Evolutionary conservation across 1,284 basidiomycete genomes (phyloP), one percentile per base, ranked within the genome.

Genomic region (Volvariella volvacea): DNA sequence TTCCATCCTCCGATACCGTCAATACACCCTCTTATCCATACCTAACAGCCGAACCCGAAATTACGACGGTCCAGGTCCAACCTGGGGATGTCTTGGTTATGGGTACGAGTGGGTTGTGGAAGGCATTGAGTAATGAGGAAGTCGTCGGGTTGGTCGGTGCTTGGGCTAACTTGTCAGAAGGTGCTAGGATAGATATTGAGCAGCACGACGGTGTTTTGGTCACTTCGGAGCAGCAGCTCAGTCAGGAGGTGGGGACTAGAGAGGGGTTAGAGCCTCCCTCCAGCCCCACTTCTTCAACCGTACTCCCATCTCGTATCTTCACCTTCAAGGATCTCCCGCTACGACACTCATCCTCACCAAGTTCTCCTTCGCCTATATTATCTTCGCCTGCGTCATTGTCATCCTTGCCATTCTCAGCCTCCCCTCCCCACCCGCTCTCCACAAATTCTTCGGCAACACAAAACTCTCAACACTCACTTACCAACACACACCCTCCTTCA

Each of bases 41-140:
- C 53, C 59, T 79, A 39, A 78, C 72, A 9, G 78, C 78, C 0
- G 70, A 73, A 46, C 79, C 79, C 1, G 74, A 69, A 45, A 64
- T 77, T 16, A 70, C 62, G 31, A 66, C 61, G 3, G 61, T 64
- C n/a, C 50, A 62, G 22, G 53, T 77, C 14, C 43, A 62, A 38
- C 65, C 68, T 0, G 71, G 69, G 6, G 75, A 77, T 50, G 74
- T 77, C 51, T 54, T 82, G 46, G 71, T 82, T 45, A 59, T 83
- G 60, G 78, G 67, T 0, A 72, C 71, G 3, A 69, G 72, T 48
- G 77, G 76, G 3, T 53, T 82, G 10, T 79, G 75, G 73, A 73
- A 80, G 41, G 65, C 68, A 50, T 59, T 82, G 46, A 70, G 70
- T 34, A 76, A 70, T 54, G 70, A 74, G 50, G 78, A 83, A 54